Evolutionary conservation across 495 filamentous ascomycete genomes (phyloP).

Genomic region (Penicillium steckii): DNA sequence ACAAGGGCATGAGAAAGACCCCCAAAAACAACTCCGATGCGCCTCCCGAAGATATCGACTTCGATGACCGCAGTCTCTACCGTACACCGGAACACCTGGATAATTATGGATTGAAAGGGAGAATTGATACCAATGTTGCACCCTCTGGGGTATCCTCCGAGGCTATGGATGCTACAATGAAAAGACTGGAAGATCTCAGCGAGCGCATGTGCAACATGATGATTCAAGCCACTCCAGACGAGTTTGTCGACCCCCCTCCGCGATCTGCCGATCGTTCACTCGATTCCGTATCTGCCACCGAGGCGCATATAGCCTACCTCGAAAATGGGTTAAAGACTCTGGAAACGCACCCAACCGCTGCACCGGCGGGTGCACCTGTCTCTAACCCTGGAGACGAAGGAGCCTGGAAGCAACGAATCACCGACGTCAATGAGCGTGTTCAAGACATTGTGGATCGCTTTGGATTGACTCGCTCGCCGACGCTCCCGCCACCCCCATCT

Average conservation of each 20-base stretch:
- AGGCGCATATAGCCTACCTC: slow-evolving; percentile 53
- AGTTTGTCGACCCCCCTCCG: slow-evolving; percentile 33
- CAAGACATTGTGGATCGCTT: slow-evolving; percentile 49
- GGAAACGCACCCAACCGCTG: slow-evolving; percentile 5
- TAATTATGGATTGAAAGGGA: slow-evolving; percentile 40
- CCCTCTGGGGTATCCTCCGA: slow-evolving; percentile 22
- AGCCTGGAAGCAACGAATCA: slow-evolving; percentile 42
- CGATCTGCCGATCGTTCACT: slow-evolving; percentile 19
- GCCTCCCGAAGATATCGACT: slow-evolving; percentile 67
- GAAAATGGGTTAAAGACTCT: slow-evolving; percentile 45
- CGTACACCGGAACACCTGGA: slow-evolving; percentile 66
- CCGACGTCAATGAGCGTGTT: slow-evolving; percentile 52
- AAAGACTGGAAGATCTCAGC: slow-evolving; percentile 71
- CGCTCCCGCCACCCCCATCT: slow-evolving; percentile 48
- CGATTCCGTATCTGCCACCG: slow-evolving; percentile 30
- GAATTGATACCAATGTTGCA: slow-evolving; percentile 14
- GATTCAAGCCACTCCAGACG: slow-evolving; percentile 54
- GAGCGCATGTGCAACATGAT: slow-evolving; percentile 65
- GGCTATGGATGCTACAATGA: slow-evolving; percentile 59
- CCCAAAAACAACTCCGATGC: slow-evolving; percentile 49
- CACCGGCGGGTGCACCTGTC: background rate
- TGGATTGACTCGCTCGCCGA: slow-evolving; percentile 41
- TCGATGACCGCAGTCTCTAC: slow-evolving; percentile 82
- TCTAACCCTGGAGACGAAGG: slow-evolving; percentile 24
- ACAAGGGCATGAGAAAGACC: slow-evolving; percentile 60